These are phyloP conservation scores for Kodamaea neixiangensis DNA, from an alignment of 805 yeast genomes.

Conservation along the genomic window DNA sequence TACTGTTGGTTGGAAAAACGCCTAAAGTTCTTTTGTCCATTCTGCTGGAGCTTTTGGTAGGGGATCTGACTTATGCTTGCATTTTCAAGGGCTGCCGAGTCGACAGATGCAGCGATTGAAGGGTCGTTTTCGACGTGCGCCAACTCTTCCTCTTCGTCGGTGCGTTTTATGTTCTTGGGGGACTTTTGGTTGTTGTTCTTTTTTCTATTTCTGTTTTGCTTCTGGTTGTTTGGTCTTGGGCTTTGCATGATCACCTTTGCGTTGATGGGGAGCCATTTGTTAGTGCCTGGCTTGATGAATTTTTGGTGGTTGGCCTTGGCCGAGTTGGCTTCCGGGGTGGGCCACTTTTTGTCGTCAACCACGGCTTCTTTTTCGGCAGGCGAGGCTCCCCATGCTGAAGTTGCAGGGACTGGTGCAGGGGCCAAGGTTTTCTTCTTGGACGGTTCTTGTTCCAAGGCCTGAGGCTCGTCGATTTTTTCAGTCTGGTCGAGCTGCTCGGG, in stretches of 20 bases:
- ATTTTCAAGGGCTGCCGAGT: neutral
- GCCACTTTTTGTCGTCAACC: conserved; percentile 47
- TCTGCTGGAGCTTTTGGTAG: conserved; percentile 14
- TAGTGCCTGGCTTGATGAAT: conserved; percentile 43
- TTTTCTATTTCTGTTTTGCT: conserved; percentile 27
- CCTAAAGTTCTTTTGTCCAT: conserved; percentile 24
- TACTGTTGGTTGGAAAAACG: conserved; percentile 25
- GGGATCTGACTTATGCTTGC: neutral
- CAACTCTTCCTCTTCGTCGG: conserved; percentile 11
- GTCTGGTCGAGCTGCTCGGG: conserved; percentile 10
- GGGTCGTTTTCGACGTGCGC: conserved; percentile 1
- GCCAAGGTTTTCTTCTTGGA: conserved; percentile 35
- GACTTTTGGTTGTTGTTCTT: conserved; percentile 20
- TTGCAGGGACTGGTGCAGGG: conserved; percentile 48
- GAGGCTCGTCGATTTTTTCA: conserved; percentile 12
- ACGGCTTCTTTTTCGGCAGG: conserved; percentile 16
- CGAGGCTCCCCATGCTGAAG: conserved; percentile 43
- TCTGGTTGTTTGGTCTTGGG: conserved; percentile 28
- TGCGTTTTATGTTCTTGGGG: conserved; percentile 9
- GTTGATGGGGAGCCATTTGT: conserved; percentile 47
- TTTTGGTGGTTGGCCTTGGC: conserved; percentile 27
- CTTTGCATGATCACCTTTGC: conserved; percentile 44
- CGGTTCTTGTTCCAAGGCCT: conserved; percentile 16
- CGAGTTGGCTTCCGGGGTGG: conserved; percentile 37
- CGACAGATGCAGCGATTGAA: conserved; percentile 7